Evolutionary conservation across 1,139 yeast species (phyloP).

Genomic region (Yamadazyma trypodendri): DNA sequence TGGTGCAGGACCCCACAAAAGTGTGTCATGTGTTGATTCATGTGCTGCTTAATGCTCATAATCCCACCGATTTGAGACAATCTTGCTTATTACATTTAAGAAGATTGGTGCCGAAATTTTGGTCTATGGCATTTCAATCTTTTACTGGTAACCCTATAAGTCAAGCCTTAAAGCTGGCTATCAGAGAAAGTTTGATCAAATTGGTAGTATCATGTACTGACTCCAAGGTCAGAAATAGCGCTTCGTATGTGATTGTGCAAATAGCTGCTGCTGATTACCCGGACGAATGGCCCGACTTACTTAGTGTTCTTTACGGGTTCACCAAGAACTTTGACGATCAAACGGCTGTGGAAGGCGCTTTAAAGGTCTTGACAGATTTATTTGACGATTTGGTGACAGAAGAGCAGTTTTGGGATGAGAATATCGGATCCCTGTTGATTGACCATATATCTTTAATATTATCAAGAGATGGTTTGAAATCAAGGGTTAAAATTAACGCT

Average conservation of each 20-base stretch:
- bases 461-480: conserved; percentile 19
- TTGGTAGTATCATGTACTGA: conserved; percentile 52
- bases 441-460: conserved; percentile 47
- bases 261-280: conserved; percentile 91
- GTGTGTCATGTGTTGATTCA: conserved; percentile 30
- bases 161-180: conserved; percentile 48
- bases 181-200: conserved; percentile 51
- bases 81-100: conserved; percentile 70
- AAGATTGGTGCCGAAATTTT: conserved; percentile 65
- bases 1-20: conserved; percentile 30
- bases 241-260: conserved; percentile 76
- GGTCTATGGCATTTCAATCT: conserved; percentile 86
- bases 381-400: conserved; percentile 85
- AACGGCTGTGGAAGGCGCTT: conserved; percentile 54
- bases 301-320: conserved; percentile 47
- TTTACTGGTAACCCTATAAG: conserved; percentile 67
- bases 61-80: conserved; percentile 48
- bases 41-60: conserved; percentile 19
- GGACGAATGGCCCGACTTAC: conserved; percentile 87
- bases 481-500: conserved; percentile 48
- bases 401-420: conserved; percentile 79
- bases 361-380: conserved; percentile 71
- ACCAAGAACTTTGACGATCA: conserved; percentile 31
- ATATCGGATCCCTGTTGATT: conserved; percentile 56
- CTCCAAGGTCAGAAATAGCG: conserved; percentile 64